Evolutionary conservation across 1,284 basidiomycete genomes (phyloP).

Genomic region (Apiotrichum veenhuisii): DNA sequence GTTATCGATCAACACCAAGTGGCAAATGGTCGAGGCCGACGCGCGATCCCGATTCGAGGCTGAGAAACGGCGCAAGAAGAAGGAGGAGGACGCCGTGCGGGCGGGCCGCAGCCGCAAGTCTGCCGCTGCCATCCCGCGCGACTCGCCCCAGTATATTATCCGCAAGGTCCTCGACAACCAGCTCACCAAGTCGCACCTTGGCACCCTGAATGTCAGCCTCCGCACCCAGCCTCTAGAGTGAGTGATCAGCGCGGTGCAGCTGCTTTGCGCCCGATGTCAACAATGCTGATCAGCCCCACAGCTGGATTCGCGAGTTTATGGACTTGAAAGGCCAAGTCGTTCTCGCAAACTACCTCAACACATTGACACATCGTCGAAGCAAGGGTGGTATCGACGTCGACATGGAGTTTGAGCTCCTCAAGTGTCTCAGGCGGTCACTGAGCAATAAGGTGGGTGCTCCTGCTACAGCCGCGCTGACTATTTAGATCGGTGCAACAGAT

Average conservation of each 20-base stretch:
- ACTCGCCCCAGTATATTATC: constrained; percentile 65
- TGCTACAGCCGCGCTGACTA: constrained; percentile 7
- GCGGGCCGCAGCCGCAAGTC: constrained; percentile 52
- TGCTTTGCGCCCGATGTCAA: constrained; percentile 6
- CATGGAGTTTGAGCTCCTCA: constrained; percentile 84
- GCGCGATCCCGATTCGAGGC: constrained; percentile 65
- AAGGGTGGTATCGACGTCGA: constrained; percentile 65
- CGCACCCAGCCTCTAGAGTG: constrained; percentile 77
- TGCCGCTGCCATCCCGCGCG: constrained; percentile 51
- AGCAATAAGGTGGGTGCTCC: constrained; percentile 63
- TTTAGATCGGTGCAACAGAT: constrained; percentile 68
- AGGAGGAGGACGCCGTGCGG: constrained; percentile 56
- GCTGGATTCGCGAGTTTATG: constrained; percentile 79
- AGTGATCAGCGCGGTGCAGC: constrained; percentile 29
- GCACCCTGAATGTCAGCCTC: constrained; percentile 50
- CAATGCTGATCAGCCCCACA: constrained; percentile 35
- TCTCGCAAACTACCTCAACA: constrained; percentile 72
- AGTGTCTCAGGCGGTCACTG: constrained; percentile 79
- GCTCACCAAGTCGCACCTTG: constrained; percentile 34
- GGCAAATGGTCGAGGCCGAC: constrained; percentile 83
- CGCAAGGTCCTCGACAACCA: constrained; percentile 37
- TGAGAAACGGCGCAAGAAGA: constrained; percentile 59
- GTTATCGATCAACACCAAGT: constrained; percentile 79
- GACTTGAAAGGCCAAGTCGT: constrained; percentile 77
- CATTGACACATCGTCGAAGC: constrained; percentile 51